These are phyloP conservation scores for Claviceps paspali DNA, from an alignment of 2,329 filamentous ascomycete genomes.

Conservation along the genomic window DNA sequence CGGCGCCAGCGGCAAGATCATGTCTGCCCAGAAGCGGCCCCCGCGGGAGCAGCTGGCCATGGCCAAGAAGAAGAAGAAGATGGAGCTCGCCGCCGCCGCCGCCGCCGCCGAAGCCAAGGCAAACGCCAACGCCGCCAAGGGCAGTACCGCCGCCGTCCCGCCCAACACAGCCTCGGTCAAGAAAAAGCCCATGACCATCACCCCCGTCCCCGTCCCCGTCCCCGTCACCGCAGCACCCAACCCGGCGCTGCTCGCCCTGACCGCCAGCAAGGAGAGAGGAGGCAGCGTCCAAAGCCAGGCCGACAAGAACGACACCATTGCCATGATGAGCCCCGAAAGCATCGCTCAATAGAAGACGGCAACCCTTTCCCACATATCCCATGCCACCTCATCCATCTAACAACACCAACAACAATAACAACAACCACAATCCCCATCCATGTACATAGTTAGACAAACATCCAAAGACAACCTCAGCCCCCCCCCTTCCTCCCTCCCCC, in stretches of 20 bases:
- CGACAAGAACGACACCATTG: constrained; percentile 52
- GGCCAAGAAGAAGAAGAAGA: constrained; percentile 78
- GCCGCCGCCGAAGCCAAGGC: constrained; percentile 28
- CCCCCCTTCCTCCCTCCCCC: no score
- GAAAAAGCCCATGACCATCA: constrained; percentile 30
- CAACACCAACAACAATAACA: no score
- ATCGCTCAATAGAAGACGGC: constrained; percentile 35
- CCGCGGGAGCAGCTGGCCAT: constrained; percentile 69
- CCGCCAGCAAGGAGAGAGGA: constrained; percentile 40
- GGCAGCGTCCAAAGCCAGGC: constrained; percentile 49
- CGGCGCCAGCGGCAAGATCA: constrained; percentile 68
- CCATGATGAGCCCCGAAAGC: constrained; percentile 78
- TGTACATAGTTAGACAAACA: no score
- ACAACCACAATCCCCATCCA: no score
- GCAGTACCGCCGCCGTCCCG: not conserved
- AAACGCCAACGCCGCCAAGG: not conserved
- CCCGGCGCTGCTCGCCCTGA: constrained; percentile 24
- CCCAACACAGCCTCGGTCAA: constrained; percentile 28
- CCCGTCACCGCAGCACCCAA: constrained; percentile 18
- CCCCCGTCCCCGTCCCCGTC: constrained; percentile 17
- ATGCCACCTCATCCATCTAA: no score
- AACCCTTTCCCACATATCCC: no score
- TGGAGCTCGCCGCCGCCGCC: constrained; percentile 38
- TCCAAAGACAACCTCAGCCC: no score
- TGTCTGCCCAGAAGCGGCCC: constrained; percentile 67